phyloP scores from a whole-genome alignment of 805 yeast genomes.

The Starmerella lactis-condensi region DNA sequence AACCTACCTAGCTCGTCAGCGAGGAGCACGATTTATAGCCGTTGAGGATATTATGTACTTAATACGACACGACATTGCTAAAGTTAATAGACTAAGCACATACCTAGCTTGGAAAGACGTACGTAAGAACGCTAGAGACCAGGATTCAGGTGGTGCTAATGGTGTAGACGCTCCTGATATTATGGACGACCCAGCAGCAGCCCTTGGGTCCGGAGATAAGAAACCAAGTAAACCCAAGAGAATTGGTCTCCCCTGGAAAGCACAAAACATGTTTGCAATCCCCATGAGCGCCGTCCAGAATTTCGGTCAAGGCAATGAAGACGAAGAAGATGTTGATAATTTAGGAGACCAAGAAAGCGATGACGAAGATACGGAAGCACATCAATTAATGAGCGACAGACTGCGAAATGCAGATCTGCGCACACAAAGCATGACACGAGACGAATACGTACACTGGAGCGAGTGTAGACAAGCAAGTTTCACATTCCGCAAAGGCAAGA shows the following conservation, averaged over 20 bases:
- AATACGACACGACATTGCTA: conserved; percentile 83
- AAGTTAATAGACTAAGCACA: conserved; percentile 76
- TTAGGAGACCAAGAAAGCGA: conserved; percentile 49
- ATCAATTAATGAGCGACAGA: conserved; percentile 78
- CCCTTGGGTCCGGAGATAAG: conserved; percentile 21
- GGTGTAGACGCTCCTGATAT: conserved; percentile 34
- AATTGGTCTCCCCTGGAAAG: conserved; percentile 84
- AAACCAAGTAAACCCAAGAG: conserved; percentile 34
- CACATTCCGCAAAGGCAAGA: conserved; percentile 81
- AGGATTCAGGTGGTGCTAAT: conserved; percentile 36
- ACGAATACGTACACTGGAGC: conserved; percentile 97
- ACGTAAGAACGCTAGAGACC: conserved; percentile 59
- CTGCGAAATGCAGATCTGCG: conserved; percentile 86
- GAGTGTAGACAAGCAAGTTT: conserved; percentile 96
- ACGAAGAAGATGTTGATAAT: conserved; percentile 29
- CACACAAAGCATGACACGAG: conserved; percentile 82
- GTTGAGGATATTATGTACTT: conserved; percentile 88
- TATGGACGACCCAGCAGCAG: conserved; percentile 30
- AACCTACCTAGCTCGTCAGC: conserved; percentile 50
- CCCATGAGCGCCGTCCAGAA: conserved; percentile 8
- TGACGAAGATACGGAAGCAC: conserved; percentile 59
- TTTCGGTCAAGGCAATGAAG: conserved; percentile 20
- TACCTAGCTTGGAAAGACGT: conserved; percentile 95
- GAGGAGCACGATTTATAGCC: conserved; percentile 70
- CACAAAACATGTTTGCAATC: conserved; percentile 75